Conservation (phyloP, 2,329 filamentous ascomycete genomes). For the Colletotrichum somersetense region DNA sequence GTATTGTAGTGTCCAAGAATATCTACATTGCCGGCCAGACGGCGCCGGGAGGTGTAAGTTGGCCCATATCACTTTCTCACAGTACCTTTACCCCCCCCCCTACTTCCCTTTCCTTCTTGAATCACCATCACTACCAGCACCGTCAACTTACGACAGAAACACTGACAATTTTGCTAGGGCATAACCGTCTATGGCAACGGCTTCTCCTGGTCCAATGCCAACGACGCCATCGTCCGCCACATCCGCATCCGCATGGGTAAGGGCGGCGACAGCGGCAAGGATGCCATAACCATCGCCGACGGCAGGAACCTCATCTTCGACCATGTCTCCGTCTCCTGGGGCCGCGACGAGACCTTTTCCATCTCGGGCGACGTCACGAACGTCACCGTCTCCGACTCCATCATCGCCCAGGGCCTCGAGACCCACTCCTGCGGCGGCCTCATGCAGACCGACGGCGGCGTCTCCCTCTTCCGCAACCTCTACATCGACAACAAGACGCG, state of each 20-base stretch:
- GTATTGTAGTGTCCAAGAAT: constrained; percentile 61
- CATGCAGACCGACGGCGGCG: constrained; percentile 63
- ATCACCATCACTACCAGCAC: not conserved
- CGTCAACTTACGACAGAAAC: not conserved
- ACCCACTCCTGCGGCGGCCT: constrained; percentile 66
- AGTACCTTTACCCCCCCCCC: too few species aligned
- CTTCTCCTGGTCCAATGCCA: constrained; percentile 63
- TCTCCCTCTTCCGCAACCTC: constrained; percentile 62
- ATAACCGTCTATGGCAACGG: constrained; percentile 68
- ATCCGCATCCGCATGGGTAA: constrained; percentile 67
- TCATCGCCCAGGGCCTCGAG: constrained; percentile 66
- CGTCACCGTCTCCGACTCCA: constrained; percentile 65
- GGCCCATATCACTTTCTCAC: constrained; percentile 3
- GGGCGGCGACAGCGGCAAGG: constrained; percentile 64
- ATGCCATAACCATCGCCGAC: constrained; percentile 65
- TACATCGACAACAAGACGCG: constrained; percentile 70
- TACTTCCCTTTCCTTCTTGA: not conserved
- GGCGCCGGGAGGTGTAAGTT: constrained; percentile 60
- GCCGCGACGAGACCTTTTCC: constrained; percentile 67
- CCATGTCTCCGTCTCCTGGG: constrained; percentile 66
- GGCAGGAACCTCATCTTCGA: constrained; percentile 68
- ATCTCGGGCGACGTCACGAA: constrained; percentile 63
- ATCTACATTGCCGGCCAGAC: constrained; percentile 65
- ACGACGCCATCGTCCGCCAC: constrained; percentile 67
- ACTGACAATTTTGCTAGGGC: constrained; percentile 45